Evolutionary conservation across 352 stramenopile genomes (phyloP).

Genomic region (Pythium oligandrum): DNA sequence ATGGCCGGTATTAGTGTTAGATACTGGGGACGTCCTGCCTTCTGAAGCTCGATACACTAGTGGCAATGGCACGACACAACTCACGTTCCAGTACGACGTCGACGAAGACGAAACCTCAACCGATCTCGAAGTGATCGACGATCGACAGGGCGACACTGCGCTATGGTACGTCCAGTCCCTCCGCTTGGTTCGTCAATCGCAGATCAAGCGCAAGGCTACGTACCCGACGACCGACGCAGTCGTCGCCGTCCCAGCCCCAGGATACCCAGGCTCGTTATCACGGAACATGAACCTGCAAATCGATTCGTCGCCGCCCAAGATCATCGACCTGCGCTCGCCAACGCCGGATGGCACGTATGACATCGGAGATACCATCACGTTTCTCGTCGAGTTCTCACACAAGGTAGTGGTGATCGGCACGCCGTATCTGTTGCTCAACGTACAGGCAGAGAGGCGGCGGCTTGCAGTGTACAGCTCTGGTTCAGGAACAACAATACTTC

Average conservation of each 20-base stretch:
- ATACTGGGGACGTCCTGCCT: constrained; percentile 13
- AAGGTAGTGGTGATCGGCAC: constrained; percentile 30
- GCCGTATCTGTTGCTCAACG: constrained; percentile 51
- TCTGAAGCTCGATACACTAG: constrained; percentile 20
- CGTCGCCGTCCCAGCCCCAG: constrained; percentile 38
- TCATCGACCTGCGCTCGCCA: constrained; percentile 36
- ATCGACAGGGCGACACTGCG: constrained; percentile 25
- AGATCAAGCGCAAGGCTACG: constrained; percentile 49
- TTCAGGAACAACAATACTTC: constrained; percentile 34
- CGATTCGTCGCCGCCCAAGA: constrained; percentile 38
- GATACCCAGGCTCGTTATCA: constrained; percentile 40
- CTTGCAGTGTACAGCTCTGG: constrained; percentile 49
- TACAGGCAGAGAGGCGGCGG: constrained; percentile 23
- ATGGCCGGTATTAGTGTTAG: constrained; percentile 32
- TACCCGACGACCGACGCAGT: constrained; percentile 36
- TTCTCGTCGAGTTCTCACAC: constrained; percentile 55
- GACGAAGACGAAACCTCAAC: constrained; percentile 29
- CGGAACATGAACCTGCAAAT: constrained; percentile 30
- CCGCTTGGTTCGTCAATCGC: constrained; percentile 18
- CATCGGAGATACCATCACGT: constrained; percentile 39
- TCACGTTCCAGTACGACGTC: constrained; percentile 53
- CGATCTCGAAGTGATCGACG: constrained; percentile 45
- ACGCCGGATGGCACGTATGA: constrained; percentile 59
- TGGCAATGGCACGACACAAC: constrained; percentile 35
- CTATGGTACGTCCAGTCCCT: constrained; percentile 53